Conservation (phyloP, 2,329 filamentous ascomycete species). For the Arthrobotrys sinensis region DNA sequence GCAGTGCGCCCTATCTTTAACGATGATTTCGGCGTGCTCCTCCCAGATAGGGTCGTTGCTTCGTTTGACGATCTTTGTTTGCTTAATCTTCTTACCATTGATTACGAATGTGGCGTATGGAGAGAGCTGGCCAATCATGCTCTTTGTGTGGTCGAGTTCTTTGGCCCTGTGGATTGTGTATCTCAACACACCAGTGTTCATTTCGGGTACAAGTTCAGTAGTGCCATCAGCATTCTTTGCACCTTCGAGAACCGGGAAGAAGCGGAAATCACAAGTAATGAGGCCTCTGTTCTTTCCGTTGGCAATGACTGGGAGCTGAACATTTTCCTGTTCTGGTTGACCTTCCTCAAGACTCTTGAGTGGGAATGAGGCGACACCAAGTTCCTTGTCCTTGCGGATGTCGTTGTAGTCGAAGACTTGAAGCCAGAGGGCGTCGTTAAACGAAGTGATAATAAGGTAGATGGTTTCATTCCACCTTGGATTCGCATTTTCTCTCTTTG, state of each 20-base stretch:
- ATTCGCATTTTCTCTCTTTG: constrained; percentile 84
- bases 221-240: constrained; percentile 82
- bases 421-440: constrained; percentile 88
- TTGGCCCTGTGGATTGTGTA: constrained; percentile 97
- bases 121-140: constrained; percentile 89
- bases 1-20: constrained; percentile 91
- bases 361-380: constrained; percentile 87
- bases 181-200: constrained; percentile 92
- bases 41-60: constrained; percentile 98
- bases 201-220: constrained; percentile 84
- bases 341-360: constrained; percentile 83
- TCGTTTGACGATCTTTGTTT: constrained; percentile 92
- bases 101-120: constrained; percentile 90
- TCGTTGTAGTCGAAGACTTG: constrained; percentile 94
- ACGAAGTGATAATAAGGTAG: constrained; percentile 92
- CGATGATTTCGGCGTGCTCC: constrained; percentile 92
- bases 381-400: constrained; percentile 94
- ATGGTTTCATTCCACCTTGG: constrained; percentile 97
- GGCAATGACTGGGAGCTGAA: constrained; percentile 85
- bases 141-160: constrained; percentile 92
- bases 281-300: constrained; percentile 88
- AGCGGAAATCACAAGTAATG: constrained; percentile 85
- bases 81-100: constrained; percentile 91
- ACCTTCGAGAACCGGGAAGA: constrained; percentile 91
- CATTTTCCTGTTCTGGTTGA: constrained; percentile 84